These are phyloP conservation scores for Boletales sp. DNA, from an alignment of 768 basidiomycete genomes.

Conservation along the genomic window DNA sequence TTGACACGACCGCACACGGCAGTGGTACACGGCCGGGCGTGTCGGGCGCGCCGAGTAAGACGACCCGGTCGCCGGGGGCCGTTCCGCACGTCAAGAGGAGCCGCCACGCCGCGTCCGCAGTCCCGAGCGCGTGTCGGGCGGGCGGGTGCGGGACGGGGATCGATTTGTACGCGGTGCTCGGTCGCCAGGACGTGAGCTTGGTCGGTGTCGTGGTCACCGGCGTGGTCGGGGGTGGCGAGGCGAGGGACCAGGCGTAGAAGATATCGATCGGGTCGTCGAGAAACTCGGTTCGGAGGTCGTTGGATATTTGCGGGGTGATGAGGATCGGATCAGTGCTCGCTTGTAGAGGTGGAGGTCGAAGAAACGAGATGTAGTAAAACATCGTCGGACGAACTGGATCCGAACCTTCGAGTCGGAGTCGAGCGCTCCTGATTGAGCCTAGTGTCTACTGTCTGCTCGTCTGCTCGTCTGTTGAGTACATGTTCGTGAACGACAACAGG, in stretches of 20 bases:
- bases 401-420: too few species aligned
- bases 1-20: constrained; percentile 66
- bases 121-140: not conserved
- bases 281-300: constrained; percentile 84
- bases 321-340: constrained; percentile 39
- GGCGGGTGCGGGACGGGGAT: constrained; percentile 64
- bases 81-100: constrained; percentile 53
- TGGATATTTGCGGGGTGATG: constrained; percentile 83
- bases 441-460: too few species aligned
- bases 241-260: constrained; percentile 61
- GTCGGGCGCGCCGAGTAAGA: constrained; percentile 41
- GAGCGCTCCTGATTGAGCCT: too few species aligned
- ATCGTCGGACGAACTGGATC: constrained; percentile 21
- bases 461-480: too few species aligned
- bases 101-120: constrained; percentile 47
- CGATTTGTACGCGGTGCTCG: constrained; percentile 69
- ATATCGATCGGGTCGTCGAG: constrained; percentile 56
- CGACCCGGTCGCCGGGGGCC: constrained; percentile 23
- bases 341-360: constrained; percentile 74
- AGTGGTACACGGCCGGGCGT: constrained; percentile 39
- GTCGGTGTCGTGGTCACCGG: constrained; percentile 37
- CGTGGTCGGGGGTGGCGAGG: constrained; percentile 14
- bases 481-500: too few species aligned
- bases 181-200: constrained; percentile 76
- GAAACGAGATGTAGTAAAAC: constrained; percentile 89